Conservation (phyloP, 108 stramenopile genomes). For the Schizochytrium sp. region DNA sequence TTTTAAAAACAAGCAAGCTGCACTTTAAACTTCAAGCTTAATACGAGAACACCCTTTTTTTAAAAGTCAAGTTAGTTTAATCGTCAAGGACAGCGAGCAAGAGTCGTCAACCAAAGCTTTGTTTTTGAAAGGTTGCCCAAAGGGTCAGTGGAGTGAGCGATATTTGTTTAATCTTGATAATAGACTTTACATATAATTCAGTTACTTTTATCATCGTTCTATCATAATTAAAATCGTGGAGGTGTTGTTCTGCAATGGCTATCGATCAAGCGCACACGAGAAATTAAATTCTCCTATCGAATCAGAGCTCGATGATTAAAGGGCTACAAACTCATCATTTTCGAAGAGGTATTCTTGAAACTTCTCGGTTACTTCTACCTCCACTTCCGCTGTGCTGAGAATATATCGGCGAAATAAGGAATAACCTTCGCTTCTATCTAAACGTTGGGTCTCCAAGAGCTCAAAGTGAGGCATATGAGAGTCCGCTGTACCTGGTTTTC, state of each 20-base stretch:
- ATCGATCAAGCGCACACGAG: not conserved
- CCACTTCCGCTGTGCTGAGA: not conserved
- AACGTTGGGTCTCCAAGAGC: not conserved
- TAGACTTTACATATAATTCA: not conserved
- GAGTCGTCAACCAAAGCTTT: not conserved
- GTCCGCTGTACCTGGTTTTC: not conserved
- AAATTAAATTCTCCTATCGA: too few species aligned
- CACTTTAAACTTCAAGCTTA: too few species aligned
- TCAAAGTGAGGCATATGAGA: slow-evolving; percentile 31
- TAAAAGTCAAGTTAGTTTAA: too few species aligned
- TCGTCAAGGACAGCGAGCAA: too few species aligned
- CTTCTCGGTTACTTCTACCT: not conserved
- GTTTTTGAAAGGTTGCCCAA: not conserved
- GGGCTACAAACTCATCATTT: not conserved
- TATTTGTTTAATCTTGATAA: not conserved
- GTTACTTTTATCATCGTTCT: slow-evolving; percentile 10
- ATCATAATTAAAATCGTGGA: not conserved
- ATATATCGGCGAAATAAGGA: not conserved
- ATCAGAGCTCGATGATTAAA: too few species aligned
- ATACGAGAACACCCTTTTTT: too few species aligned
- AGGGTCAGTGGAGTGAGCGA: not conserved
- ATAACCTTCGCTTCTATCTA: not conserved
- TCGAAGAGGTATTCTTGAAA: slow-evolving; percentile 4
- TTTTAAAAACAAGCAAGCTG: too few species aligned
- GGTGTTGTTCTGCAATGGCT: not conserved